Evolutionary conservation across 768 basidiomycete species (phyloP), one percentile per base, ranked within the genome.

Genomic region (Myochromella boudieri): DNA sequence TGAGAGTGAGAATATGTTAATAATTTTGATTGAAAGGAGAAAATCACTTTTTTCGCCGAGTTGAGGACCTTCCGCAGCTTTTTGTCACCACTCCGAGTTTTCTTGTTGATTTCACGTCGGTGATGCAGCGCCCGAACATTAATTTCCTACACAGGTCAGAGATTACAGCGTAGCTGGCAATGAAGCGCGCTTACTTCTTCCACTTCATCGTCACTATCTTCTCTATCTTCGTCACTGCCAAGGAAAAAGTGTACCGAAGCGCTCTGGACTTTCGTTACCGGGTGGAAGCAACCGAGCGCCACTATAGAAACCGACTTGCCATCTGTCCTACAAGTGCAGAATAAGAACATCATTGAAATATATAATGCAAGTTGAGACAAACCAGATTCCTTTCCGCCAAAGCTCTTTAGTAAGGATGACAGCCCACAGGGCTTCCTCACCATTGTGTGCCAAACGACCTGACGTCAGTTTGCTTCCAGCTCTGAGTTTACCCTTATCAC

Each of bases 371-470:
- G n/a, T n/a, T 12, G 21, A 14, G 22, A 65, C 73, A 15, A 46
- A 85, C 93, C 97, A 99, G 21, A 94, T 79, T 31, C 84, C 81
- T 68, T 95, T 97, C 61, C 80, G 80, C 97, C 95, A 98, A 11
- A 98, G 73, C 58, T 98, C 94, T 64, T 90, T 89, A 14, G 92
- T 90, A 44, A 98, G 68, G 33, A 95, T 85, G 40, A 99, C 84
- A 3, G 97, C 95, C 95, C 95, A 98, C 84, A 97, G 89, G 2
- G 95, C 94, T 57, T 97, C 97, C 25, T 92, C 89, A 1, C 84
- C 82, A 39, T 71, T 75, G 44, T 68, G 65, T 22, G 66, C 63
- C 10, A 66, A 61, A n/a, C 64, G 63, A 49, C 76, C 72, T 20
- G 58, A 61, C 1, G 68, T 66, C 7, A 69, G 62, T 5, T 68